These are phyloP conservation scores for Ananas comosus DNA, from an alignment of 176 grass and related monocot species.

Conservation along the genomic window DNA sequence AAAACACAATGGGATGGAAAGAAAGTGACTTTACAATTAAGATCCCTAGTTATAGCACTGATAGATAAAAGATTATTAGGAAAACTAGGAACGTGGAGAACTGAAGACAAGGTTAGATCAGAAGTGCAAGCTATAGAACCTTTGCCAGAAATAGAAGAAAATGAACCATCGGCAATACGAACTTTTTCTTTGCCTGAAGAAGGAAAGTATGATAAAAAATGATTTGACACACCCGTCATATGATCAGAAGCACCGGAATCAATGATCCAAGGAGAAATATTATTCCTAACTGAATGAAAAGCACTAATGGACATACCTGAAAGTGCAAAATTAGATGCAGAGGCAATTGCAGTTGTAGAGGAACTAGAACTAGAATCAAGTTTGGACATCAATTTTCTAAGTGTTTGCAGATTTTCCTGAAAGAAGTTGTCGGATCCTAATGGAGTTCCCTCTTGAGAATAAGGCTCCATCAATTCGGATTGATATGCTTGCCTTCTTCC, in stretches of 20 bases:
- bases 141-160: background rate
- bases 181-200: background rate
- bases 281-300: background rate
- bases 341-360: too few species aligned
- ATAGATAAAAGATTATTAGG: conserved; percentile 2
- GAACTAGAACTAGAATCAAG: too few species aligned
- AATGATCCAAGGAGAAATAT: conserved; percentile 2
- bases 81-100: conserved; percentile 1
- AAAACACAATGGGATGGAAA: background rate
- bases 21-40: background rate
- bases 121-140: background rate
- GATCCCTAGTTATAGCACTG: background rate
- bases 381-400: too few species aligned
- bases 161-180: background rate
- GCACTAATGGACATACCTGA: too few species aligned
- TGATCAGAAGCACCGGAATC: background rate
- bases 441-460: too few species aligned
- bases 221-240: background rate
- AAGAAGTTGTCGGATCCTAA: too few species aligned
- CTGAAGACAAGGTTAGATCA: background rate
- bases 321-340: too few species aligned
- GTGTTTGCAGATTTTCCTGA: too few species aligned
- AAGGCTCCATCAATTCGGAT: too few species aligned
- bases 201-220: background rate
- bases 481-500: too few species aligned